These are phyloP conservation scores for Macrocybe gigantea DNA, from an alignment of 768 basidiomycete genomes.

Conservation along the genomic window DNA sequence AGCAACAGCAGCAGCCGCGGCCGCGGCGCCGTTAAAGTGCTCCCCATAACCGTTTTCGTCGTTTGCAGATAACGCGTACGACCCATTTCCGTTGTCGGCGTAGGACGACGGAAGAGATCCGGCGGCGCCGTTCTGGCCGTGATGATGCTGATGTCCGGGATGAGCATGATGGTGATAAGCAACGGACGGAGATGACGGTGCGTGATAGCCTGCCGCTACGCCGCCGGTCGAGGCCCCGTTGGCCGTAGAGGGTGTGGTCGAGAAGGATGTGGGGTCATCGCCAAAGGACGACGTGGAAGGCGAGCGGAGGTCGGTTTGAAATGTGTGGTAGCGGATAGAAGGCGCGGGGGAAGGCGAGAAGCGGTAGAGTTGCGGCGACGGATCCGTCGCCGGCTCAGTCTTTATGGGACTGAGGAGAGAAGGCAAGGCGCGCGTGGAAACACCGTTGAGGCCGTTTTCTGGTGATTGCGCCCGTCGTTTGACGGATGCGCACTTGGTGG, in stretches of 20 bases:
- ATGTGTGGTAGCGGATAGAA: conserved; percentile 47
- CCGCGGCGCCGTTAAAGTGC: conserved; percentile 24
- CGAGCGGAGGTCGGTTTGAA: conserved; percentile 39
- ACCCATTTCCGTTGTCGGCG: conserved; percentile 29
- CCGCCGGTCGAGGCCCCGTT: conserved; percentile 9
- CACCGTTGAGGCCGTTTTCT: conserved; percentile 24
- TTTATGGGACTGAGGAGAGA: conserved; percentile 59
- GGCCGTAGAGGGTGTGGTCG: background rate
- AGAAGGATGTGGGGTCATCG: conserved; percentile 16
- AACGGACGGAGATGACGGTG: conserved; percentile 19
- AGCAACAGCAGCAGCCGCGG: conserved; percentile 16
- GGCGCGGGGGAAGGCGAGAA: conserved; percentile 60
- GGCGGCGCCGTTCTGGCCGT: background rate
- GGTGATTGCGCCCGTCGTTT: conserved; percentile 34
- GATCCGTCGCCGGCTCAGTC: conserved; percentile 52
- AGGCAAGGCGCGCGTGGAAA: conserved; percentile 34
- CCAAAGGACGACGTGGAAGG: conserved; percentile 31
- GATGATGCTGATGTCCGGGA: conserved; percentile 11
- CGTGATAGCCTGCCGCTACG: conserved; percentile 16
- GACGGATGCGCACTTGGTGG: conserved; percentile 55
- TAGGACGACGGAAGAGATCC: conserved; percentile 27
- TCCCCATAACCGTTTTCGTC: conserved; percentile 34
- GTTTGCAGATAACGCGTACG: conserved; percentile 30
- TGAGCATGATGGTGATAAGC: conserved; percentile 18
- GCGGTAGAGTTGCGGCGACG: conserved; percentile 55